Percentiles rank a stretch among this genome's conserved stretches.
Evolutionary conservation across 2,329 filamentous ascomycete species (phyloP).

Genomic region (Talaromyces sp.): DNA sequence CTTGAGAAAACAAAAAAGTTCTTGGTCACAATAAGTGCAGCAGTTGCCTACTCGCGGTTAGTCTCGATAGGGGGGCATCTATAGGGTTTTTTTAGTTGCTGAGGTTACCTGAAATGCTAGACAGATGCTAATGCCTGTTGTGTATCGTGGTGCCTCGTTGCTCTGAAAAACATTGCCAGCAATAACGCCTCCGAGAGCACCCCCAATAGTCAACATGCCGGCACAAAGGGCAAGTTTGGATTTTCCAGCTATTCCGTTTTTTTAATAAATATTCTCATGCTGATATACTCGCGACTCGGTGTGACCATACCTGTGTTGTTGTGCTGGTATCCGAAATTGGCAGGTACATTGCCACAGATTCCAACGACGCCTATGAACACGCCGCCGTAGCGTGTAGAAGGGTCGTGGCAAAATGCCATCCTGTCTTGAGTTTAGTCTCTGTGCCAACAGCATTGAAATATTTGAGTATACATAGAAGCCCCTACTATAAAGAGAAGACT

Average conservation of each 20-base stretch:
- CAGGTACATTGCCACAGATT: neutral
- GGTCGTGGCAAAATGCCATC: neutral
- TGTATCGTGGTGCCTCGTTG: constrained; percentile 60
- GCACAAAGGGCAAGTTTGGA: neutral
- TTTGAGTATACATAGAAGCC: neutral
- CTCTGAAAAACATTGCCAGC: constrained; percentile 61
- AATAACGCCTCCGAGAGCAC: constrained; percentile 57
- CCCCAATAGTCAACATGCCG: neutral
- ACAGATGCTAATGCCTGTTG: constrained; percentile 45
- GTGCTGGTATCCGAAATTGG: neutral
- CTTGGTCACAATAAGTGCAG: neutral
- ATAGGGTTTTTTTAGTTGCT: neutral
- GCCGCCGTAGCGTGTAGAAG: neutral
- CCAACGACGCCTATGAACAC: neutral
- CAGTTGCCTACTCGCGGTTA: neutral
- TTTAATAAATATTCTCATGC: neutral
- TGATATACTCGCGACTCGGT: neutral
- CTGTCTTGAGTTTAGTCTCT: neutral
- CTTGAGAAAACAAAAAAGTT: neutral
- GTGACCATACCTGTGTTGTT: neutral
- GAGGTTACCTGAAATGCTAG: neutral
- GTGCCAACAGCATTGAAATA: neutral
- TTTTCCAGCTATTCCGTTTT: neutral
- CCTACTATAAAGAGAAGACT: neutral
- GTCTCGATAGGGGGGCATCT: neutral